phyloP scores from a whole-genome alignment of 1,284 basidiomycete genomes.

The Leccinum angustisporum region DNA sequence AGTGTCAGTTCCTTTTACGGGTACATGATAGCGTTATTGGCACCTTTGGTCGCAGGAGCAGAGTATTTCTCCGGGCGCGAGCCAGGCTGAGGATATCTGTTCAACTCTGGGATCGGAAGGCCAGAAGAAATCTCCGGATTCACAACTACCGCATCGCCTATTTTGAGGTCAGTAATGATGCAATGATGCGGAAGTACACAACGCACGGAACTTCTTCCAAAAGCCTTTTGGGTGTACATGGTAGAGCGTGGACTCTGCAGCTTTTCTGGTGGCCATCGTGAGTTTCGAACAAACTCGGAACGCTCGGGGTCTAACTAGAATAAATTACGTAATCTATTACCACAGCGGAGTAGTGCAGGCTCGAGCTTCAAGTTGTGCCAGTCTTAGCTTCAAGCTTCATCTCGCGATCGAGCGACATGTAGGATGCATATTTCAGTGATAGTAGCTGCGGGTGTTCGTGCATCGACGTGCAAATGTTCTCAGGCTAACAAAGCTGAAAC shows the following conservation, averaged over 20 bases:
- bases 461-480: neutral
- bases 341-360: neutral
- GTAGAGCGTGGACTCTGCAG: slow-evolving; percentile 83
- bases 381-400: too few species aligned
- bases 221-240: slow-evolving; percentile 86
- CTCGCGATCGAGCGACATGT: too few species aligned
- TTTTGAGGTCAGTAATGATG: slow-evolving; percentile 10
- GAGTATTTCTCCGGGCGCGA: slow-evolving; percentile 85
- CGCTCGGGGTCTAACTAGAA: neutral
- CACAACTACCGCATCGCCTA: slow-evolving; percentile 74
- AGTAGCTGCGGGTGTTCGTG: neutral
- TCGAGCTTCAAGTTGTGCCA: too few species aligned
- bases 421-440: too few species aligned
- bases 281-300: slow-evolving; percentile 9
- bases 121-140: slow-evolving; percentile 92
- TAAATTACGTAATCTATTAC: slow-evolving; percentile 22
- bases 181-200: neutral
- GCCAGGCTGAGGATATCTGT: slow-evolving; percentile 85
- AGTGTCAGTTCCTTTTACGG: slow-evolving; percentile 3
- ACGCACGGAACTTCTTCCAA: slow-evolving; percentile 91
- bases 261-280: slow-evolving; percentile 68
- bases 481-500: neutral
- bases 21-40: slow-evolving; percentile 20
- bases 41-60: slow-evolving; percentile 86
- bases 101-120: slow-evolving; percentile 72